Evolutionary conservation across 495 filamentous ascomycete genomes (phyloP), one percentile per base, ranked within the genome.

Genomic region (Glonium stellatum): DNA sequence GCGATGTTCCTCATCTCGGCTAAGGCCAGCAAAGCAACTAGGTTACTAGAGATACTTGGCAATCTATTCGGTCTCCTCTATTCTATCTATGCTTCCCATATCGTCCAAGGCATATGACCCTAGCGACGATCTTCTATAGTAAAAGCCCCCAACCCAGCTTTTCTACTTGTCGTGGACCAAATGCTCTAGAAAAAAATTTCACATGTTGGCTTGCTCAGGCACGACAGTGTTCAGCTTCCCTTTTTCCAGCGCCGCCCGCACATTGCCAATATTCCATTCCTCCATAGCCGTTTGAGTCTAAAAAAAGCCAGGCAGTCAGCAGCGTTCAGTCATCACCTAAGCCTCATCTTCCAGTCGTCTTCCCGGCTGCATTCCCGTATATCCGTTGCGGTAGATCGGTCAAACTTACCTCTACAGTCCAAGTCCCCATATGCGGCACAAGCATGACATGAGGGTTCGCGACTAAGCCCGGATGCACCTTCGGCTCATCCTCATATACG

Each of bases 351-450:
- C 39, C 39, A 18, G 39, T 11, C 2, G 13, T 11, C 39, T 44
- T 44, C 39, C 13, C 39, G 39, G 39, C 35, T 36, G 50, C 10
- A 48, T 12, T 37, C 25, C 54, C 22, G 41, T 31, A 23, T 51
- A 27, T 48, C 23, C 19, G 42, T 35, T 1, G 36, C n/a, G 47
- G 48, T 21, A 46, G 27, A 21, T 54, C 27, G 11, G 21, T 15
- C 15, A 58, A 22, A 71, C 79, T 72, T 57, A 83, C 81, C 76
- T 88, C 85, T 19, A 74, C 65, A 11, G 84, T 87, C 73, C 76
- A 84, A 19, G 85, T 88, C 1, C 85, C 85, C 80, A 88, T 81
- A 69, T 88, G 85, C 54, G 85, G 85, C 21, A 88, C 70, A 25
- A 88, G 72, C 53, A 86, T 71, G 6, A 84, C 81, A 67, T 83